A percentile compares a stretch with the other conserved stretches of the same genome.
Conservation (phyloP, 1,139 yeast species). For the Pichia sp. region DNA sequence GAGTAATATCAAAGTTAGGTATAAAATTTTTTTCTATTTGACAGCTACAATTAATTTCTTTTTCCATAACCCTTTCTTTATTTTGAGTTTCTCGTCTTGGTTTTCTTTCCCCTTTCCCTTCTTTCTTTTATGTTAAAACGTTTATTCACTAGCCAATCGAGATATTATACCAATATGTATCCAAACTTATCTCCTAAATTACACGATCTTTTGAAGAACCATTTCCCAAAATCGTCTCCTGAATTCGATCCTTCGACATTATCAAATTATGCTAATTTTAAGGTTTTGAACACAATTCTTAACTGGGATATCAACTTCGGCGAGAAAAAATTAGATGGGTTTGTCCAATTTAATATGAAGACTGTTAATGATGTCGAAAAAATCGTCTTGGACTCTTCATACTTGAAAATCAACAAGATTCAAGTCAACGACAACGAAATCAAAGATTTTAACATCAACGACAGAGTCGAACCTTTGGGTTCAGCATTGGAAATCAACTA, state of each 20-base stretch:
- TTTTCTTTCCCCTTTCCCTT: too few relatives aligned
- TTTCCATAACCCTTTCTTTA: too few relatives aligned
- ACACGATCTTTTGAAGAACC: slow-evolving; percentile 19
- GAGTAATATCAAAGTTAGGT: too few relatives aligned
- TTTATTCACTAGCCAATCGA: too few relatives aligned
- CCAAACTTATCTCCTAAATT: slow-evolving; percentile 21
- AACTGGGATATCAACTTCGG: slow-evolving; percentile 51
- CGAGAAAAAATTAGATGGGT: slow-evolving; percentile 43
- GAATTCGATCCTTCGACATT: slow-evolving; percentile 67
- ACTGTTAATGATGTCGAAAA: slow-evolving; percentile 23
- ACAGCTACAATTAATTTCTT: too few relatives aligned
- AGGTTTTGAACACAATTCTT: slow-evolving; percentile 43
- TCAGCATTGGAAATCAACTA: slow-evolving; percentile 41
- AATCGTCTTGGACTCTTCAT: slow-evolving; percentile 64
- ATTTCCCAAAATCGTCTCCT: slow-evolving; percentile 40
- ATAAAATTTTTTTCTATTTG: too few relatives aligned
- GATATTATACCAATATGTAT: slow-evolving; percentile 6
- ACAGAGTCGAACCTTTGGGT: slow-evolving; percentile 60
- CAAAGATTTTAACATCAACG: slow-evolving; percentile 32
- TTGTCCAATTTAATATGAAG: slow-evolving; percentile 40
- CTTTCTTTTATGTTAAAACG: too few relatives aligned
- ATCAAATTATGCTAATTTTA: slow-evolving; percentile 57
- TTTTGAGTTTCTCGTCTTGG: too few relatives aligned
- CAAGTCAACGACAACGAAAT: slow-evolving; percentile 32
- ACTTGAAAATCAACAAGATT: slow-evolving; percentile 41